These are phyloP conservation scores for Lyophyllum decastes DNA, from an alignment of 768 basidiomycete species.

Conservation along the genomic window DNA sequence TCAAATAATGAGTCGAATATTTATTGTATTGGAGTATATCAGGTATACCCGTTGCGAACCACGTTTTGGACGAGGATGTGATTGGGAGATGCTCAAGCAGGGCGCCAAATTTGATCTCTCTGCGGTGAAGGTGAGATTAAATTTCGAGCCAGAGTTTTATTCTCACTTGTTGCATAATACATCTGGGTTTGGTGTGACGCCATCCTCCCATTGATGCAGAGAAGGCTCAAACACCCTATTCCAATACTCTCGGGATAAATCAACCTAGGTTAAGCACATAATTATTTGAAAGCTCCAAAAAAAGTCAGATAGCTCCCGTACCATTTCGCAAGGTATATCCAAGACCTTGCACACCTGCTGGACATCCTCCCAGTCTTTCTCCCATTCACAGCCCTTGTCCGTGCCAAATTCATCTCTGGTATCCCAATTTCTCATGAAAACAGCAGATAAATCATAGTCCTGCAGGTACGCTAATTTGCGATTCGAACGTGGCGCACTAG, in stretches of 20 bases:
- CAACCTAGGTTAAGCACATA: conserved; percentile 50
- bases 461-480: conserved; percentile 24
- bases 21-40: neutral
- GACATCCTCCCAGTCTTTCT: conserved; percentile 93
- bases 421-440: conserved; percentile 98
- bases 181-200: conserved; percentile 90
- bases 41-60: conserved; percentile 78
- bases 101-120: conserved; percentile 91
- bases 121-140: conserved; percentile 23
- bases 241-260: conserved; percentile 93
- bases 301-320: conserved; percentile 28
- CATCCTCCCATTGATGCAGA: conserved; percentile 72
- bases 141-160: neutral
- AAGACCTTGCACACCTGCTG: conserved; percentile 73
- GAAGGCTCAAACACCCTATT: conserved; percentile 87
- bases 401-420: conserved; percentile 78
- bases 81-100: conserved; percentile 64
- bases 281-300: conserved; percentile 1
- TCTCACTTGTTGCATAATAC: conserved; percentile 84
- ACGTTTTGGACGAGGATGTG: conserved; percentile 36
- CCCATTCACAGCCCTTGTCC: conserved; percentile 92
- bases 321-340: conserved; percentile 76
- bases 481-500: neutral
- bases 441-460: conserved; percentile 82
- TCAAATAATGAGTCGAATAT: neutral